These are phyloP conservation scores for Candida vaughaniae DNA, from an alignment of 805 yeast genomes.

Conservation along the genomic window DNA sequence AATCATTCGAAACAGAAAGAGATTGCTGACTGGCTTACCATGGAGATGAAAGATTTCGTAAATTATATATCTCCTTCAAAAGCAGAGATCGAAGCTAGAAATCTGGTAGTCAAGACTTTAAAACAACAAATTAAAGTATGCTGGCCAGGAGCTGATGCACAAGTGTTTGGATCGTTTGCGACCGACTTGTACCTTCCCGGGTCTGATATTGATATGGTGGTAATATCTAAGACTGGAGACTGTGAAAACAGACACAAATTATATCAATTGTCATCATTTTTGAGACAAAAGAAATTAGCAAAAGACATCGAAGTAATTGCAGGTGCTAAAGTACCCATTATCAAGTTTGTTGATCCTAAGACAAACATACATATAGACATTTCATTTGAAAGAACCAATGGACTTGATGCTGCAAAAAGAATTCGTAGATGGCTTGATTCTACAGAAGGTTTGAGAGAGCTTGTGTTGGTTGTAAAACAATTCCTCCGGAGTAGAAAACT, in stretches of 20 bases:
- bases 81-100: conserved; percentile 67
- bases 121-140: conserved; percentile 49
- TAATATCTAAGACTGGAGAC: conserved; percentile 59
- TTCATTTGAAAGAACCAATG: conserved; percentile 83
- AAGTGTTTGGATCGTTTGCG: conserved; percentile 92
- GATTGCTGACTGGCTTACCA: conserved; percentile 81
- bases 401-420: conserved; percentile 75
- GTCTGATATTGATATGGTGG: conserved; percentile 93
- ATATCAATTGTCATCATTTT: conserved; percentile 68
- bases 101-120: conserved; percentile 59
- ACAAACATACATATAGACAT: conserved; percentile 80
- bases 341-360: conserved; percentile 77
- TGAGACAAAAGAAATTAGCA: conserved; percentile 63
- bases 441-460: conserved; percentile 78
- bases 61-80: conserved; percentile 82
- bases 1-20: conserved; percentile 77
- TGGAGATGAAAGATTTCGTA: conserved; percentile 82
- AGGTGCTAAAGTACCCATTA: conserved; percentile 89
- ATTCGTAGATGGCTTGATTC: conserved; percentile 71
- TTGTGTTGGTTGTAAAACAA: conserved; percentile 81
- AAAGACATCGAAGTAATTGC: conserved; percentile 80
- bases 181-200: conserved; percentile 93
- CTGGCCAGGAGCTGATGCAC: conserved; percentile 79
- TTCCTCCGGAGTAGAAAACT: conserved; percentile 74
- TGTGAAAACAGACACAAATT: conserved; percentile 64